These are phyloP conservation scores for Neurospora sp. DNA, from an alignment of 495 filamentous ascomycete species.

Conservation along the genomic window DNA sequence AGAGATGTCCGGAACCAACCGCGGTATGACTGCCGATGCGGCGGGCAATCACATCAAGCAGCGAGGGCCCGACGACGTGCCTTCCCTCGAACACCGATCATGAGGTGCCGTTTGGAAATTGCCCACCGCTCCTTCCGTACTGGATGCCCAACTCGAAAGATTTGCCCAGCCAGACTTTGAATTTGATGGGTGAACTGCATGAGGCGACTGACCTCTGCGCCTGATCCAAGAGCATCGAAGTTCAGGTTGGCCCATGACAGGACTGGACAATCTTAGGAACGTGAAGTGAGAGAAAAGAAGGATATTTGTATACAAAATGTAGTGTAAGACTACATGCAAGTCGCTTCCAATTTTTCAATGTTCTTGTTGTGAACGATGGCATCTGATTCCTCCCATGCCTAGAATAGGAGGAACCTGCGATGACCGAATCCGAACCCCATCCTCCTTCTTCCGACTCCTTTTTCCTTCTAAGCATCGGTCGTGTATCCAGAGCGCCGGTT, in stretches of 20 bases:
- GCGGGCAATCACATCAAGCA: neutral
- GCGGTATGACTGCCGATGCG: neutral
- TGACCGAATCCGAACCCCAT: neutral
- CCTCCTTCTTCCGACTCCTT: neutral
- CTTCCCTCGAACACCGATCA: neutral
- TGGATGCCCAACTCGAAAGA: neutral
- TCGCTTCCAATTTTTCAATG: neutral
- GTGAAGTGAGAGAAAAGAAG: neutral
- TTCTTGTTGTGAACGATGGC: neutral
- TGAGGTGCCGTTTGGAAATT: neutral
- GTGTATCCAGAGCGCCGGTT: neutral
- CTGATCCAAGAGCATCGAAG: neutral
- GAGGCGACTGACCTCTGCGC: neutral
- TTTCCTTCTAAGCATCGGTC: neutral
- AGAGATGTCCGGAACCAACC: neutral
- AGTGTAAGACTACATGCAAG: neutral
- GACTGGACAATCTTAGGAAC: neutral
- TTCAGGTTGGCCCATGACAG: neutral
- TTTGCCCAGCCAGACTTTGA: neutral
- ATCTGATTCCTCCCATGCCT: neutral
- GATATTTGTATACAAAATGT: neutral
- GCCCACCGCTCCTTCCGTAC: neutral
- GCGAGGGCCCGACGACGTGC: neutral
- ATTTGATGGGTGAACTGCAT: neutral
- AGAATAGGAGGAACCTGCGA: neutral